Evolutionary conservation across 805 yeast species (phyloP).

Genomic region (Clavispora carvajalis): DNA sequence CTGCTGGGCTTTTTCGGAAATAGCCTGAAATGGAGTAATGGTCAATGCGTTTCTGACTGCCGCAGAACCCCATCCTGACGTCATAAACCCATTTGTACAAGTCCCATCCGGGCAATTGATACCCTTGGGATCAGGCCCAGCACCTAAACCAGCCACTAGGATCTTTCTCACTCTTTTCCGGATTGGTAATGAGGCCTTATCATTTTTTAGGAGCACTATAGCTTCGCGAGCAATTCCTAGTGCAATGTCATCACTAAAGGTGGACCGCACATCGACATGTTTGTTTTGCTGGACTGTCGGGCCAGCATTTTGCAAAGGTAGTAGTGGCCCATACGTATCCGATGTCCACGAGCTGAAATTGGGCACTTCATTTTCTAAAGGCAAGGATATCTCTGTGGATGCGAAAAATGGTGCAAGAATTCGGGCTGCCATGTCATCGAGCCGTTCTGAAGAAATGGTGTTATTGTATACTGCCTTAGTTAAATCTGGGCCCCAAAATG

Average conservation of each 20-base stretch:
- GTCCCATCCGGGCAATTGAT: constrained; percentile 50
- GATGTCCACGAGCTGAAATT: constrained; percentile 57
- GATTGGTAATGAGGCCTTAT: constrained; percentile 49
- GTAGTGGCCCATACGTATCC: constrained; percentile 50
- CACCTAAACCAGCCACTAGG: constrained; percentile 49
- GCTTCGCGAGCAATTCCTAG: constrained; percentile 54
- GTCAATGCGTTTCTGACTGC: constrained; percentile 52
- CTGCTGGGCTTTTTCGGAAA: constrained; percentile 41
- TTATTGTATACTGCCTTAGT: constrained; percentile 52
- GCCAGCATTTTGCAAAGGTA: constrained; percentile 49
- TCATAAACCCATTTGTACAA: constrained; percentile 48
- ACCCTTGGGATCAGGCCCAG: constrained; percentile 47
- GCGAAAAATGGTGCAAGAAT: constrained; percentile 54
- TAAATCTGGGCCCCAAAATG: constrained; percentile 54
- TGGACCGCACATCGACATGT: constrained; percentile 50
- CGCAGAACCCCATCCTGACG: constrained; percentile 65
- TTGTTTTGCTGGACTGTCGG: constrained; percentile 50
- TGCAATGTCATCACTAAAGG: constrained; percentile 44
- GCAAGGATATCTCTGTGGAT: constrained; percentile 31
- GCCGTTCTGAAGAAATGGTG: constrained; percentile 46
- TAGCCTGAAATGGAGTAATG: constrained; percentile 55
- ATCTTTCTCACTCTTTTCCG: constrained; percentile 31
- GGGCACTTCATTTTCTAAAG: constrained; percentile 40
- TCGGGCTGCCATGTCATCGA: constrained; percentile 59
- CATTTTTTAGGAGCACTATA: constrained; percentile 50